Evolutionary conservation across 2,329 filamentous ascomycete species (phyloP), one percentile per base, ranked within the genome.

Genomic region (Pseudogymnoascus pannorum): DNA sequence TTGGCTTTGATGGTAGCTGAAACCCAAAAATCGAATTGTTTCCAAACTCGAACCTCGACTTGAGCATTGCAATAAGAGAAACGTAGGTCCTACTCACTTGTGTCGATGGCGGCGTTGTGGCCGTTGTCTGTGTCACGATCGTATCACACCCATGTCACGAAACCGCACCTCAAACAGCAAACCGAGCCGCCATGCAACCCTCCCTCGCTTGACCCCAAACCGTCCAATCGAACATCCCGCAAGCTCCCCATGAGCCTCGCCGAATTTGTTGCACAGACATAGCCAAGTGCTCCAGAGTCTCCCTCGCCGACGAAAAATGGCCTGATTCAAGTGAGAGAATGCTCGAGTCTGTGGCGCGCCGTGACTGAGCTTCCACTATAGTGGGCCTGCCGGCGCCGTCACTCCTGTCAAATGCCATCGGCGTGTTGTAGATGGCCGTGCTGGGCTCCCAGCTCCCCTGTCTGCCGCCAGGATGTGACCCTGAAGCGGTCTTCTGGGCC

Each of bases 61-160:
- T 11, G 48, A 54, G 48, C 48, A 54, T 54, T 54, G 8, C 26
- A 54, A 31, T 3, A 54, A 54, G 24, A 11, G 48, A 31, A 54
- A 31, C 48, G 1, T 54, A n/a, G 26, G 26, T 18, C 48, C 48
- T 31, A 29, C 14, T 54, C 5, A 54, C 31, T 31, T 54, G 48
- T 54, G 26, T 20, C 4, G 48, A 54, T 31, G 26, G 31, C 9
- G 48, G n/a, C n/a, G 48, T 14, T 20, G n/a, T 31, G 9, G 48
- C 26, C n/a, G 48, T 31, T 20, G 48, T 1, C 26, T 54, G 48
- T 54, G 31, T 54, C 48, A 54, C 31, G 26, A 54, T 54, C 26
- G 48, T 54, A 16, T 54, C 48, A 54, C 48, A 54, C 48, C 48
- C 48, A 54, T 54, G 48, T 54, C 26, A 31, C 48, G 48, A 54